phyloP scores from a whole-genome alignment of 768 basidiomycete genomes.

The Suillus variegatus region DNA sequence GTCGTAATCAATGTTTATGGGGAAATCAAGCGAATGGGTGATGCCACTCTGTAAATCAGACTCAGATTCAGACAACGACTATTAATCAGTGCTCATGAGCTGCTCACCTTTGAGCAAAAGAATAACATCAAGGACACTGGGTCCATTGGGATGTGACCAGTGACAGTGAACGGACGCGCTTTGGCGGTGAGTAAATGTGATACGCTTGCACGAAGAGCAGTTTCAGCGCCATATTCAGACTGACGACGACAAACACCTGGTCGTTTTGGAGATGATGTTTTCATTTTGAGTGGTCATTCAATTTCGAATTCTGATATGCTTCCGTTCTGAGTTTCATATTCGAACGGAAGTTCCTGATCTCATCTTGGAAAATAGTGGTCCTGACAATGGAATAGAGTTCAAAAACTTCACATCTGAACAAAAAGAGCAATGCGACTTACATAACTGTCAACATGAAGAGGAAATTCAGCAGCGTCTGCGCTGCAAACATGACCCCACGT shows the following conservation, averaged over 20 bases:
- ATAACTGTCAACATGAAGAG: constrained; percentile 77
- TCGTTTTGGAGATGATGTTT: constrained; percentile 30
- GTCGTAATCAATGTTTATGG: constrained; percentile 73
- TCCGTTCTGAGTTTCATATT: constrained; percentile 29
- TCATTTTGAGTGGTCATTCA: constrained; percentile 49
- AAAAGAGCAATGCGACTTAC: constrained; percentile 39
- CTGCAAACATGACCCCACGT: constrained; percentile 59
- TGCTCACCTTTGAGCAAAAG: constrained; percentile 73
- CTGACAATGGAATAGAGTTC: neutral
- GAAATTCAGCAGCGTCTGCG: constrained; percentile 55
- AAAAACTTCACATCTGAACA: neutral
- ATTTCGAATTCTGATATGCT: constrained; percentile 64
- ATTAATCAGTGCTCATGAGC: neutral
- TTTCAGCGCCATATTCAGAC: constrained; percentile 53
- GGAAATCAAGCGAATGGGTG: constrained; percentile 80
- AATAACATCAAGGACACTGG: constrained; percentile 68
- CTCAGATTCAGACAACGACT: constrained; percentile 10
- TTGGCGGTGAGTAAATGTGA: constrained; percentile 58
- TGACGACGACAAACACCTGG: constrained; percentile 33
- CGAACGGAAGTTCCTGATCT: constrained; percentile 2
- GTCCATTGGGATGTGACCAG: constrained; percentile 72
- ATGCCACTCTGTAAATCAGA: constrained; percentile 59
- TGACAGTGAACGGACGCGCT: constrained; percentile 61
- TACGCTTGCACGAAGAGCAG: constrained; percentile 56
- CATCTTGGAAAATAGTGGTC: constrained; percentile 1